Conservation (phyloP, 2,329 filamentous ascomycete genomes). For the Colletotrichum zoysiae region DNA sequence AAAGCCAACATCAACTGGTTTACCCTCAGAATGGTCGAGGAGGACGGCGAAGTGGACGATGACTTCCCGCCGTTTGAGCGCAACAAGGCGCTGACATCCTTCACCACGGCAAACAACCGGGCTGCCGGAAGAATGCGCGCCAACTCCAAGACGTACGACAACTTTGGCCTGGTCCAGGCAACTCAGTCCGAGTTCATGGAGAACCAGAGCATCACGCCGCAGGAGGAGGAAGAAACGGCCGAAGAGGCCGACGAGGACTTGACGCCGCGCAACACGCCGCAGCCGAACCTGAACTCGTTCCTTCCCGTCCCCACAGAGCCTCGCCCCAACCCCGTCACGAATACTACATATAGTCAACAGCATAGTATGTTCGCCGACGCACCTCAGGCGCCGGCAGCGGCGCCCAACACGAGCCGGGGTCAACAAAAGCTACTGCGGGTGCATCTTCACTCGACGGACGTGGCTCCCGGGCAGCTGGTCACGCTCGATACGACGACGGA, state of each 20-base stretch:
- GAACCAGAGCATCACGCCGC: constrained; percentile 76
- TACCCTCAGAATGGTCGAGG: constrained; percentile 85
- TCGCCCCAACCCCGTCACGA: constrained; percentile 70
- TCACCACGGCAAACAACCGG: constrained; percentile 84
- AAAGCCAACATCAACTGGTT: constrained; percentile 85
- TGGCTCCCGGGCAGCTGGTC: constrained; percentile 78
- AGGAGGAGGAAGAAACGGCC: constrained; percentile 60
- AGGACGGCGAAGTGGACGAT: constrained; percentile 86
- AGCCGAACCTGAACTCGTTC: constrained; percentile 51
- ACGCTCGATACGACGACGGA: constrained; percentile 83
- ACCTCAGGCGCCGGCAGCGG: constrained; percentile 61
- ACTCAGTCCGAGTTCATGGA: constrained; percentile 75
- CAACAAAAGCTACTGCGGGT: constrained; percentile 79
- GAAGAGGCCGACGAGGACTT: constrained; percentile 57
- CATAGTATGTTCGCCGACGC: constrained; percentile 67
- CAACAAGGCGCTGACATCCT: constrained; percentile 79
- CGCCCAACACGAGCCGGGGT: constrained; percentile 65
- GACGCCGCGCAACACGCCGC: constrained; percentile 62
- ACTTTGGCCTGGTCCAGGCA: constrained; percentile 84
- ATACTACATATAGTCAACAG: constrained; percentile 69
- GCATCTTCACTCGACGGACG: constrained; percentile 77
- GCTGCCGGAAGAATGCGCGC: constrained; percentile 70
- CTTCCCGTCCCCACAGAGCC: constrained; percentile 51
- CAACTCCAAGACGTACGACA: constrained; percentile 83
- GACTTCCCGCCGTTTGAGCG: constrained; percentile 85